phyloP scores from a whole-genome alignment of 78 protist genomes.

The Dictyostelium purpureum region DNA sequence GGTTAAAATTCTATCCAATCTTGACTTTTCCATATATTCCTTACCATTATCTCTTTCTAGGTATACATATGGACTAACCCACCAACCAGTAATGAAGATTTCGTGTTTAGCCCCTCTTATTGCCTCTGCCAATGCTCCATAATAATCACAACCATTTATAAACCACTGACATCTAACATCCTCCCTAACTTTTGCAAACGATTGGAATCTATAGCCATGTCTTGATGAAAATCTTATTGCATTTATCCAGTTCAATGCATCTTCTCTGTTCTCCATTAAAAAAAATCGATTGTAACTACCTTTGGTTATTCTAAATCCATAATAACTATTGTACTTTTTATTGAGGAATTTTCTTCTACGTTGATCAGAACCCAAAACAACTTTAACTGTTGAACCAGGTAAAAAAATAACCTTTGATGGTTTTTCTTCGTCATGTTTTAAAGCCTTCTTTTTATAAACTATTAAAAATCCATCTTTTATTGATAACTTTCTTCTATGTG shows the following conservation, averaged over 20 bases:
- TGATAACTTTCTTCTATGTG: conserved; percentile 21
- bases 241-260: conserved; percentile 43
- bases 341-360: not conserved
- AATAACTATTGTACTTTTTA: not conserved
- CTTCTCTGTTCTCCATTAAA: conserved; percentile 20
- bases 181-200: conserved; percentile 22
- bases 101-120: conserved; percentile 11
- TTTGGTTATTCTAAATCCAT: conserved; percentile 21
- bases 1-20: conserved; percentile 70
- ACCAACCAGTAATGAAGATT: conserved; percentile 74
- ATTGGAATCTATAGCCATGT: conserved; percentile 46
- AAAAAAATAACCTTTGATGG: conserved; percentile 21
- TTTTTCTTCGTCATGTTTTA: conserved; percentile 2
- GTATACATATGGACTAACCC: conserved; percentile 72
- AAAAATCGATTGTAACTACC: conserved; percentile 37
- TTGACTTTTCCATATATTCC: not conserved
- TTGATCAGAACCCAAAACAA: not conserved
- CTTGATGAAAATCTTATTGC: conserved; percentile 19
- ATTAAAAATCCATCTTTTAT: conserved; percentile 47
- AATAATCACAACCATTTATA: conserved; percentile 42
- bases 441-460: not conserved
- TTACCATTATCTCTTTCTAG: conserved; percentile 20
- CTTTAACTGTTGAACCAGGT: conserved; percentile 61
- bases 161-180: conserved; percentile 31
- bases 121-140: not conserved